Base-by-base conservation (phyloP, 768 basidiomycete species). In the Ephemerocybe angulata region DNA sequence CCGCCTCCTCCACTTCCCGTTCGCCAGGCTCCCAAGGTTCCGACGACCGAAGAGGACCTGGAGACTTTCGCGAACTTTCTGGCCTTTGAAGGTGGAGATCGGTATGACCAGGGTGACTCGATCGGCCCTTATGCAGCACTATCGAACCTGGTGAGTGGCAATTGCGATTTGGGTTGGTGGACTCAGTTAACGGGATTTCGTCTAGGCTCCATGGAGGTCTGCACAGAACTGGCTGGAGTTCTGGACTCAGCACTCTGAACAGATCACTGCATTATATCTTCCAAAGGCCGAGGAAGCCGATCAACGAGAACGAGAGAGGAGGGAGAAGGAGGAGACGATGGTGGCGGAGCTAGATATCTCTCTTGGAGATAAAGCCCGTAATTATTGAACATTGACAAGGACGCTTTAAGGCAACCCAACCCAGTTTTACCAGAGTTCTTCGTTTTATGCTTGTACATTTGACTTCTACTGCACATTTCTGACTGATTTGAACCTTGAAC, bases 1-100 rank as follows among this genome's bases (percentile, higher is more conserved):
- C 17, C 38, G 38, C 38, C 38, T 17, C 38, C 38, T 35, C 33
- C 33, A 8, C 33, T 41, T 17, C 33, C 33, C 15, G 41, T 46
- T 27, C 27, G 11, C 29, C 28, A 25, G 17, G 38, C 53, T 38
- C 3, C 38, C 17, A n/a, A n/a, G 44, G 24, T 22, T 37, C 33
- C 37, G 29, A 50, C 46, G 17, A 21, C 64, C 54, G 65, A 74
- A 55, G 67, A 74, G 47, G 83, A 86, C 63, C 68, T 86, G n/a
- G 70, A 79, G 17, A 63, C 69, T 3, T 72, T 88, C 33, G 75
- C 79, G 6, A 65, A 67, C 10, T 88, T 85, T 60, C 84, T 88
- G 60, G 79, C 78, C 11, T 73, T 69, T 3, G 75, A 76, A 11
- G 79, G 77, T 8, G 73, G 69, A 17, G 69, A 73, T 37, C 30